Evolutionary conservation across 257 asterid species (phyloP).

Genomic region (Gardenia jasminoides): DNA sequence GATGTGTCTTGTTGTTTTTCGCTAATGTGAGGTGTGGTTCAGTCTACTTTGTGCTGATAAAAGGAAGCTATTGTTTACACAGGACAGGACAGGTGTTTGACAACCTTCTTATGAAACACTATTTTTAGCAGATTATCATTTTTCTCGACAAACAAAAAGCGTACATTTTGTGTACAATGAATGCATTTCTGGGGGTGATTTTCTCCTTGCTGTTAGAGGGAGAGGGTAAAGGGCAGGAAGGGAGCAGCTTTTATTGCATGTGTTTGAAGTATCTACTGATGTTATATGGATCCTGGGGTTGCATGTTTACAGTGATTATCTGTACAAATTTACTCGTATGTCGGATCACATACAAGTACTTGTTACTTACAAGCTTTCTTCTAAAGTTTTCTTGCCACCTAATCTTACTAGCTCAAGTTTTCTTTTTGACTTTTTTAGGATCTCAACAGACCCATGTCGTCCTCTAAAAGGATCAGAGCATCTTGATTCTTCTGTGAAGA

Average conservation of each 20-base stretch:
- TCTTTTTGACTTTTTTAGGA: constrained; percentile 14
- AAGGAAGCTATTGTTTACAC: neutral
- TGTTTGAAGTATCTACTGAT: neutral
- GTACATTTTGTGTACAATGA: neutral
- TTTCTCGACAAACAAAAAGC: neutral
- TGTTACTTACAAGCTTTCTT: neutral
- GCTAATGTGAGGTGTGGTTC: too few species aligned
- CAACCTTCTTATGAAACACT: neutral
- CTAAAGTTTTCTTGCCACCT: neutral
- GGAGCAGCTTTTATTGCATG: neutral
- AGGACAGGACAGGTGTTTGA: neutral
- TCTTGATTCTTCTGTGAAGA: constrained; percentile 8
- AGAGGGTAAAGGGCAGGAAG: neutral
- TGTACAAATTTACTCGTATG: neutral
- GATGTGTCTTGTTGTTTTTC: too few species aligned
- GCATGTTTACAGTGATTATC: neutral
- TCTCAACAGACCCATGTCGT: constrained; percentile 7
- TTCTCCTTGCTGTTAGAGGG: neutral
- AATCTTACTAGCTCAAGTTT: neutral
- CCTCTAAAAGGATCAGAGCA: constrained; percentile 12
- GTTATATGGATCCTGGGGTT: constrained; percentile 5
- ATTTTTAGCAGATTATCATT: neutral
- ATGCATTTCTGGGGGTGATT: neutral
- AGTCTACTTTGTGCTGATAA: too few species aligned
- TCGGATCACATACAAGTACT: neutral